These are phyloP conservation scores for Davidsoniella neocaledoniae DNA, from an alignment of 2,329 filamentous ascomycete species.

Conservation along the genomic window DNA sequence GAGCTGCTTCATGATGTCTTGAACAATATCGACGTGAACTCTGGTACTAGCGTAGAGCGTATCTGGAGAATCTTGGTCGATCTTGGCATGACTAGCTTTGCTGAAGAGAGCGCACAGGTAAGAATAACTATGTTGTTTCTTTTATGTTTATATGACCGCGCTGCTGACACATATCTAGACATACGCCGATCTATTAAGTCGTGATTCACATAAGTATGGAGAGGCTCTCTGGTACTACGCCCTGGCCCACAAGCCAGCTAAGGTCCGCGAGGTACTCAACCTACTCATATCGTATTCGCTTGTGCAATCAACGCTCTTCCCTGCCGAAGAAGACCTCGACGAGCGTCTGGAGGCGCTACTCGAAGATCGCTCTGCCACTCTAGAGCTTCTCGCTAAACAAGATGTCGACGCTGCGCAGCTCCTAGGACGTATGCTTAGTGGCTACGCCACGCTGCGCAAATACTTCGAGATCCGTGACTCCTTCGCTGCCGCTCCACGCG, in stretches of 20 bases:
- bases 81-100: slow-evolving; percentile 62
- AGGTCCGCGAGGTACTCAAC: slow-evolving; percentile 73
- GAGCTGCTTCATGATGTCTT: slow-evolving; percentile 54
- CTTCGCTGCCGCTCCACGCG: slow-evolving; percentile 18
- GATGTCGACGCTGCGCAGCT: slow-evolving; percentile 72
- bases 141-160: not conserved
- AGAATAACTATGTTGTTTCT: slow-evolving; percentile 17
- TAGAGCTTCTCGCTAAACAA: slow-evolving; percentile 53
- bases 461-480: slow-evolving; percentile 83
- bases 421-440: slow-evolving; percentile 71
- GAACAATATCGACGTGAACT: slow-evolving; percentile 43
- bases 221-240: slow-evolving; percentile 84
- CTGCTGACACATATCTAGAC: slow-evolving; percentile 34
- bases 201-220: slow-evolving; percentile 61
- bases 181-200: slow-evolving; percentile 63
- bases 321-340: slow-evolving; percentile 55
- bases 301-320: slow-evolving; percentile 68
- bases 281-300: slow-evolving; percentile 77
- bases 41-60: slow-evolving; percentile 59
- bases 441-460: slow-evolving; percentile 77
- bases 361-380: slow-evolving; percentile 50
- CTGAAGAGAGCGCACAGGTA: slow-evolving; percentile 70
- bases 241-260: slow-evolving; percentile 58
- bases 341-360: slow-evolving; percentile 53
- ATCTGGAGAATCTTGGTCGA: slow-evolving; percentile 63